Evolutionary conservation across 805 yeast species (phyloP), one percentile per base, ranked within the genome.

Genomic region (Blastobotrys parvus): DNA sequence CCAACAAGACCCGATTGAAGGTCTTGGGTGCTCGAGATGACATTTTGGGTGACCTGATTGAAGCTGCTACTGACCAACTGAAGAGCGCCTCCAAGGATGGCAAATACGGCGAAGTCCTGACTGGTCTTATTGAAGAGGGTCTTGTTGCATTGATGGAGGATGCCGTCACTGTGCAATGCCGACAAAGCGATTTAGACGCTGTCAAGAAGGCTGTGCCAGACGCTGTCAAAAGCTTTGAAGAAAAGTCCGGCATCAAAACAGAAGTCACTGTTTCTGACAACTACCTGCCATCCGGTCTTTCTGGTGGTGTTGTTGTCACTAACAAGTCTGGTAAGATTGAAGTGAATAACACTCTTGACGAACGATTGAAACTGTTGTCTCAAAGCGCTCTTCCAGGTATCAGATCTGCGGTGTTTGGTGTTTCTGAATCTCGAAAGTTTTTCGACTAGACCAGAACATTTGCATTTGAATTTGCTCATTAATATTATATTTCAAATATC

Each of bases 1-100:
- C 90, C 51, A 92, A 92, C 74, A 88, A 92, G 71, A 85, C 94
- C 52, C 82, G 98, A 68, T 81, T 92, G 62, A 83, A 88, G 69
- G 80, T 90, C 29, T 77, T 92, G 54, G 74, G 83, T 15, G 85
- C 94, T 44, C 86, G 89, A 61, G 95, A 90, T 60, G 78, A 80
- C 54, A 78, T 86, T 11, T 69, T 92, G 55, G 78, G 77, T 49
- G 78, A 73, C 17, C 78, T 92, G 50, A 84, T 89, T 55, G 80
- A 77, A 43, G 75, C 68, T 10, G 83, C 97, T 19, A 77, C 75
- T 52, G 58, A 59, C 31, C 74, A 80, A 58, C 75, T 92, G 66
- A 72, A 72, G 56, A 32, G 23, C 18, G 64, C 82, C 51, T 64
- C 84, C 40, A 73, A 84, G 55, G 67, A 72, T 50, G 47, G 60